These are phyloP conservation scores for Naganishia cerealis DNA, from an alignment of 1,284 basidiomycete genomes.

Conservation along the genomic window DNA sequence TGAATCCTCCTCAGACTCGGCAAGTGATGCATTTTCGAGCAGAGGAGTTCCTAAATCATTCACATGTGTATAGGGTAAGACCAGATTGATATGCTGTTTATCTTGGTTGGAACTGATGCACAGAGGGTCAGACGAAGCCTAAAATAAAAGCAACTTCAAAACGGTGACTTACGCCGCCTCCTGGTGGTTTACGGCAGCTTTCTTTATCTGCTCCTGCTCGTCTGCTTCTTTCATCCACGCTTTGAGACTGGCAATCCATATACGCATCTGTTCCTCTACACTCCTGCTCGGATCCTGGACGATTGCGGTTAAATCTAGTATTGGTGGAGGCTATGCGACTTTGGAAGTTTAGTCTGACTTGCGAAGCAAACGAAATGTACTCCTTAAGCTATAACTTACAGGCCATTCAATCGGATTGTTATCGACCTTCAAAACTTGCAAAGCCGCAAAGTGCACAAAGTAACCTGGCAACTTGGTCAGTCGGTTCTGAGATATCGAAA, in stretches of 20 bases:
- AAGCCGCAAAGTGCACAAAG: slow-evolving; percentile 67
- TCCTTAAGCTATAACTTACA: slow-evolving; percentile 40
- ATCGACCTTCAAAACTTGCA: slow-evolving; percentile 82
- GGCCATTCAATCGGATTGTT: slow-evolving; percentile 94
- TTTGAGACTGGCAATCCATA: slow-evolving; percentile 72
- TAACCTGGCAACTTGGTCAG: slow-evolving; percentile 77
- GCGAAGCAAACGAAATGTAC: background rate
- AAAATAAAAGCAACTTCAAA: background rate
- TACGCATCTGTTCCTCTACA: slow-evolving; percentile 62
- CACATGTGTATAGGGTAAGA: background rate
- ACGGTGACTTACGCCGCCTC: slow-evolving; percentile 6
- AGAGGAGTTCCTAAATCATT: slow-evolving; percentile 9
- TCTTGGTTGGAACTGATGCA: background rate
- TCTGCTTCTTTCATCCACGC: slow-evolving; percentile 63
- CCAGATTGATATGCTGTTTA: background rate
- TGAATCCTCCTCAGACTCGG: slow-evolving; percentile 17
- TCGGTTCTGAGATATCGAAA: slow-evolving; percentile 83
- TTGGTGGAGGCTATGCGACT: slow-evolving; percentile 6
- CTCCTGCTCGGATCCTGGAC: slow-evolving; percentile 42
- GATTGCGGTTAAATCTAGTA: slow-evolving; percentile 10
- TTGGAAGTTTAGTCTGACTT: background rate
- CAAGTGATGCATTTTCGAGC: background rate
- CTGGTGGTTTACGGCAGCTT: background rate
- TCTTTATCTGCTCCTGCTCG: slow-evolving; percentile 35
- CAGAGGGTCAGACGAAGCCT: background rate